Evolutionary conservation across 2,329 filamentous ascomycete species (phyloP).

Genomic region (Xylaria sp.): DNA sequence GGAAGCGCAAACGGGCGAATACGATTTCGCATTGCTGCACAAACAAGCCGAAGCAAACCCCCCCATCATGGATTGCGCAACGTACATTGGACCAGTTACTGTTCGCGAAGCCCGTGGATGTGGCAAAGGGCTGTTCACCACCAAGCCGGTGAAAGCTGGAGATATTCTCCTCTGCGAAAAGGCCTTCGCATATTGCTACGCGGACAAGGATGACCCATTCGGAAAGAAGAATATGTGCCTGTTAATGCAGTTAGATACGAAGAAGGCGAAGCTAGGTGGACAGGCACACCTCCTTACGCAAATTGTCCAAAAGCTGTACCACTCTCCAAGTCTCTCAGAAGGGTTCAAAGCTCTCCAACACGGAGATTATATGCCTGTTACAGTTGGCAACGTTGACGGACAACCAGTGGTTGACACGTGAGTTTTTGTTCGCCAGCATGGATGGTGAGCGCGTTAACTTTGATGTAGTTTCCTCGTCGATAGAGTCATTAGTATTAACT

Average conservation of each 20-base stretch:
- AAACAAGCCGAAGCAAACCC: conserved; percentile 52
- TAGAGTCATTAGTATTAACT: conserved; percentile 57
- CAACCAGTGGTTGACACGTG: conserved; percentile 59
- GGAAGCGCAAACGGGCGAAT: conserved; percentile 56
- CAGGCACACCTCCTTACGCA: conserved; percentile 56
- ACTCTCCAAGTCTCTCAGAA: conserved; percentile 52
- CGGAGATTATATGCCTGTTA: conserved; percentile 54
- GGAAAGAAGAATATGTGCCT: conserved; percentile 44
- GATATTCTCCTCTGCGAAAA: conserved; percentile 68
- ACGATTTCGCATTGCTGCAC: conserved; percentile 54
- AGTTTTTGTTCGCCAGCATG: conserved; percentile 41
- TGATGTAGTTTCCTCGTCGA: conserved; percentile 56
- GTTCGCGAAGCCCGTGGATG: conserved; percentile 54
- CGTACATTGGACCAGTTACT: conserved; percentile 56
- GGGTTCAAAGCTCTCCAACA: conserved; percentile 54
- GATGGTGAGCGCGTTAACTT: conserved; percentile 38
- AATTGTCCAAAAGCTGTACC: conserved; percentile 59
- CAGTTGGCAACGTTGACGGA: conserved; percentile 50
- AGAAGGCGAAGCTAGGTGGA: conserved; percentile 51
- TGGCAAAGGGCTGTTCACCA: conserved; percentile 65
- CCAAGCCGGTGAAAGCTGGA: conserved; percentile 58
- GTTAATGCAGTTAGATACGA: conserved; percentile 53
- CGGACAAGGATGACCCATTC: conserved; percentile 38
- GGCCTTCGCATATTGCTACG: conserved; percentile 59
- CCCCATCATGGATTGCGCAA: conserved; percentile 60